These are phyloP conservation scores for Fusarium sp. DNA, from an alignment of 2,329 filamentous ascomycete genomes.

Conservation along the genomic window DNA sequence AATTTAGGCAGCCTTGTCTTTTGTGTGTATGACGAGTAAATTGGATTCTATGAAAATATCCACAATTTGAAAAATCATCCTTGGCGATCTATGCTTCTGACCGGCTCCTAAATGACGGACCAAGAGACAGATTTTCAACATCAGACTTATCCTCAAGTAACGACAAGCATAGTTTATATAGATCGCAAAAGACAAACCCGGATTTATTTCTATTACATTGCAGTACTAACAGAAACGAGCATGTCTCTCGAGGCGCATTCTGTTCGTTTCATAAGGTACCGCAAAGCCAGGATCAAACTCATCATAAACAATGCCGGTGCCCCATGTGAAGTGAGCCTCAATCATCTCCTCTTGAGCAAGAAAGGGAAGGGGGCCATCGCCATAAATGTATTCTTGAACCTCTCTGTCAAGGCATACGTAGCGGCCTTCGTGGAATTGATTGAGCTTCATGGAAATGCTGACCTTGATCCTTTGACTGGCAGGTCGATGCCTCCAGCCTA, in stretches of 20 bases:
- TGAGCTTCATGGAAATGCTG: not conserved
- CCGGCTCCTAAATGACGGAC: not conserved
- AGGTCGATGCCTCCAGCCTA: not conserved
- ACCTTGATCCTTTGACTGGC: not conserved
- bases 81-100: not conserved
- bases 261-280: not conserved
- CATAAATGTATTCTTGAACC: slow-evolving; percentile 9
- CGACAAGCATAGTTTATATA: not conserved
- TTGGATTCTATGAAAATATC: no score
- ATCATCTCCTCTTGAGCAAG: not conserved
- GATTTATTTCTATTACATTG: not conserved
- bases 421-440: not conserved
- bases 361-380: not conserved
- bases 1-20: no score
- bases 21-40: no score
- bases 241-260: not conserved
- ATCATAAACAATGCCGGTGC: not conserved
- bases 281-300: not conserved
- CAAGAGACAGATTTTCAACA: not conserved
- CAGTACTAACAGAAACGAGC: not conserved
- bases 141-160: not conserved
- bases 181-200: not conserved
- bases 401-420: not conserved
- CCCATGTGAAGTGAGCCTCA: accelerated
- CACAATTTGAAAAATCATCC: no score